phyloP scores from a whole-genome alignment of 139 green algal species.

The Micractinium conductrix region DNA sequence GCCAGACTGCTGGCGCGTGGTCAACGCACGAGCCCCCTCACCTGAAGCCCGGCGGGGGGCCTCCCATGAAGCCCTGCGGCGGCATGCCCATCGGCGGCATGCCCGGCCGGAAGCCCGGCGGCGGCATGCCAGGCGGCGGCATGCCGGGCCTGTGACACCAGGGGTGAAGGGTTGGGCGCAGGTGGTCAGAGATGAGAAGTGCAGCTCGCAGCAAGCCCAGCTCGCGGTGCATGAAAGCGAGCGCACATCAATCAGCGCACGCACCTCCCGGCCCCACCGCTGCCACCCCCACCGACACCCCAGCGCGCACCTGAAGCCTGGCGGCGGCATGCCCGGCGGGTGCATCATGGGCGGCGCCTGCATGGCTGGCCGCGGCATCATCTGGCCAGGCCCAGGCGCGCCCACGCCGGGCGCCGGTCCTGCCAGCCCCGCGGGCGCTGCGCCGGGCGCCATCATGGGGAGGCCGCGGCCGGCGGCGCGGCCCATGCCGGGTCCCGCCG shows the following conservation, averaged over 20 bases:
- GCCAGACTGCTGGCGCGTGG: no score
- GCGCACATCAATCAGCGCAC: neutral
- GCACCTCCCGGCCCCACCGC: neutral
- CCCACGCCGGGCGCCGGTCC: slow-evolving; percentile 89
- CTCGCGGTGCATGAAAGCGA: neutral
- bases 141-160: slow-evolving; percentile 45
- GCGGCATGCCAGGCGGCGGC: slow-evolving; percentile 42
- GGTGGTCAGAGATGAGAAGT: neutral
- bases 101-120: slow-evolving; percentile 25
- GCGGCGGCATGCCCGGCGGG: slow-evolving; percentile 44
- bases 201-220: neutral
- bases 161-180: neutral
- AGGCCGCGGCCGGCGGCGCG: slow-evolving; percentile 83
- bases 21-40: neutral
- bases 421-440: slow-evolving; percentile 83
- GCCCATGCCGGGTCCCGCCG: slow-evolving; percentile 83
- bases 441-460: slow-evolving; percentile 72
- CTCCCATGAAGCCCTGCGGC: slow-evolving; percentile 6
- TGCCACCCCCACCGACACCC: neutral
- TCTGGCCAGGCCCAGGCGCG: slow-evolving; percentile 87
- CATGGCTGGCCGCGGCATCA: slow-evolving; percentile 88
- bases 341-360: slow-evolving; percentile 65
- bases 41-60: slow-evolving; percentile 24
- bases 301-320: slow-evolving; percentile 32
- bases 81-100: slow-evolving; percentile 46